Evolutionary conservation across 805 yeast species (phyloP).

Genomic region (Wickerhamomyces queroliae): DNA sequence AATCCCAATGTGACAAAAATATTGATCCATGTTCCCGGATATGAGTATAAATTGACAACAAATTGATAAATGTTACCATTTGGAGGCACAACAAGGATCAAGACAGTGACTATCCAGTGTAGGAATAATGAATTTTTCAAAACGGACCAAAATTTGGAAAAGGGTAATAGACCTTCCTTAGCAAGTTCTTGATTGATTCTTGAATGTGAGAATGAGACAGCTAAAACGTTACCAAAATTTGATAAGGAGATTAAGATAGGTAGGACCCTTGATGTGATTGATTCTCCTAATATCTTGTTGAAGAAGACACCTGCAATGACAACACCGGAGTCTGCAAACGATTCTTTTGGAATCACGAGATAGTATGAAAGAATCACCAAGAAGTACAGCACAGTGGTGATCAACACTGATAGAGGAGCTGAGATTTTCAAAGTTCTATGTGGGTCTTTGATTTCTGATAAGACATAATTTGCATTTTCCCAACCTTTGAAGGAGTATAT

Average conservation of each 20-base stretch:
- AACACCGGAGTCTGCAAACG: conserved; percentile 49
- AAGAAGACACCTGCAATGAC: conserved; percentile 60
- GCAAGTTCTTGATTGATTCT: conserved; percentile 56
- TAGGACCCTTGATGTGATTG: conserved; percentile 40
- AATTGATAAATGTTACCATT: conserved; percentile 60
- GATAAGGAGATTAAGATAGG: conserved; percentile 57
- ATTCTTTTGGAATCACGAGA: conserved; percentile 36
- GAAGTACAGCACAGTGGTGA: conserved; percentile 48
- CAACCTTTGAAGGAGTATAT: conserved; percentile 65
- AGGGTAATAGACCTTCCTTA: conserved; percentile 43
- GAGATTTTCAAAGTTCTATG: conserved; percentile 50
- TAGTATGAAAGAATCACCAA: conserved; percentile 53
- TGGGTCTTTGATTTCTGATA: conserved; percentile 54
- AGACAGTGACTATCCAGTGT: conserved; percentile 52
- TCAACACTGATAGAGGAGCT: conserved; percentile 51
- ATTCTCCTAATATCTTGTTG: conserved; percentile 50
- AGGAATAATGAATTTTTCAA: conserved; percentile 39
- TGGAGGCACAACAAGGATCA: conserved; percentile 53
- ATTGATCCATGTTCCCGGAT: conserved; percentile 59
- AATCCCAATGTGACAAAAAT: conserved; percentile 46
- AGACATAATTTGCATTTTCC: conserved; percentile 64
- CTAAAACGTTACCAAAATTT: conserved; percentile 59
- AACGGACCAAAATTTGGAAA: conserved; percentile 37
- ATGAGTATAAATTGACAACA: conserved; percentile 54
- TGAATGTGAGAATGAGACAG: conserved; percentile 57